Evolutionary conservation across 305 asterid genomes (phyloP).

Genomic region (Solanum hybrid): DNA sequence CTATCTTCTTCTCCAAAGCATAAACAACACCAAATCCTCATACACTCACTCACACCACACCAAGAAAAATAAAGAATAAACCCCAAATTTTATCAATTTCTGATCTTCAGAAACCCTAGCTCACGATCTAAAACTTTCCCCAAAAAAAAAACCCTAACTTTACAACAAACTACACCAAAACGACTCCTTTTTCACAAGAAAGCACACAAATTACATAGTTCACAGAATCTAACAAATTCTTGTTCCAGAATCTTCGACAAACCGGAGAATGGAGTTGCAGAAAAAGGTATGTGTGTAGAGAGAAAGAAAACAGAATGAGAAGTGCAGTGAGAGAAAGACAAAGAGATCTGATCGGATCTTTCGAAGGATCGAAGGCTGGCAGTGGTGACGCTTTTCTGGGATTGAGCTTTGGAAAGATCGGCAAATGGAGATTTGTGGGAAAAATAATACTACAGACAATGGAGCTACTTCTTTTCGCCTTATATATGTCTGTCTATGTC

Average conservation of each 20-base stretch:
- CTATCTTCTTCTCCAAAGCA: constrained; percentile 16
- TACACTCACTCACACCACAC: constrained; percentile 35
- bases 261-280: not conserved
- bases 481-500: not conserved
- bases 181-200: constrained; percentile 6
- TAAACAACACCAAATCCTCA: constrained; percentile 36
- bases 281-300: not conserved
- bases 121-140: constrained; percentile 29
- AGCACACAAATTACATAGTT: not conserved
- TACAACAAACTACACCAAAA: constrained; percentile 8
- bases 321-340: not conserved
- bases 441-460: not conserved
- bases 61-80: not conserved
- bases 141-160: constrained; percentile 15
- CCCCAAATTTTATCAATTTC: not conserved
- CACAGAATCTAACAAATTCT: not conserved
- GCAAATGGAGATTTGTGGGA: constrained; percentile 29
- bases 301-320: not conserved
- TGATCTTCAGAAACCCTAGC: constrained; percentile 34
- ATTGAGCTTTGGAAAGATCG: constrained; percentile 30
- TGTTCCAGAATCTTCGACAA: not conserved
- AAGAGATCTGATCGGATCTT: constrained; percentile 48
- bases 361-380: constrained; percentile 11
- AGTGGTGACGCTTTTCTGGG: constrained; percentile 1
- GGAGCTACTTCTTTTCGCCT: not conserved